Percentiles rank a stretch among this genome's conserved stretches.
Conservation (phyloP, 768 basidiomycete species). For the Hericium alpestre region DNA sequence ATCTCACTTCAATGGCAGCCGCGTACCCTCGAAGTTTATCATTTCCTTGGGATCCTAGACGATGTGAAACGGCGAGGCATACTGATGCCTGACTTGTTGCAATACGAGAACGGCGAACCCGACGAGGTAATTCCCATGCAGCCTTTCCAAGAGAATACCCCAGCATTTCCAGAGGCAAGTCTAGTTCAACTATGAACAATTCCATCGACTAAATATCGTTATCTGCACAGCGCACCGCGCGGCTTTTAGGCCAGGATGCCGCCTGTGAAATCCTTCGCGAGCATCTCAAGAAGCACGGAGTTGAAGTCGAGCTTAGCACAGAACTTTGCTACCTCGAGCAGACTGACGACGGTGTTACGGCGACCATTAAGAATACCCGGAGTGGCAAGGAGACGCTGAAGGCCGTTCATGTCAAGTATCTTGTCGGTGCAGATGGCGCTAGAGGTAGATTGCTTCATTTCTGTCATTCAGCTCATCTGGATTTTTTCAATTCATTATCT, state of each 20-base stretch:
- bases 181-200: background rate
- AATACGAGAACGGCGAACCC: background rate
- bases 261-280: background rate
- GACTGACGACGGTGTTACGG: background rate
- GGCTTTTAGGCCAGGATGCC: background rate
- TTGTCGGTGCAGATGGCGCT: constrained; percentile 6
- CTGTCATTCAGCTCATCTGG: background rate
- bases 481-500: background rate
- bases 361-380: background rate
- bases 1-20: background rate
- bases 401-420: background rate
- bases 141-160: background rate
- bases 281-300: background rate
- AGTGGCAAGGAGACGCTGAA: background rate
- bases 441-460: background rate
- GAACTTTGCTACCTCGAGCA: background rate
- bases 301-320: background rate
- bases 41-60: constrained; percentile 1
- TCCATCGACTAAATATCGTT: no score
- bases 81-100: background rate
- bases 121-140: background rate
- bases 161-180: background rate
- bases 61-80: background rate
- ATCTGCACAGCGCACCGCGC: background rate
- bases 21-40: constrained; percentile 1